Evolutionary conservation across 225 moss, liverwort and hornwort genomes (phyloP).

Genomic region (Takakia lepidozioides): DNA sequence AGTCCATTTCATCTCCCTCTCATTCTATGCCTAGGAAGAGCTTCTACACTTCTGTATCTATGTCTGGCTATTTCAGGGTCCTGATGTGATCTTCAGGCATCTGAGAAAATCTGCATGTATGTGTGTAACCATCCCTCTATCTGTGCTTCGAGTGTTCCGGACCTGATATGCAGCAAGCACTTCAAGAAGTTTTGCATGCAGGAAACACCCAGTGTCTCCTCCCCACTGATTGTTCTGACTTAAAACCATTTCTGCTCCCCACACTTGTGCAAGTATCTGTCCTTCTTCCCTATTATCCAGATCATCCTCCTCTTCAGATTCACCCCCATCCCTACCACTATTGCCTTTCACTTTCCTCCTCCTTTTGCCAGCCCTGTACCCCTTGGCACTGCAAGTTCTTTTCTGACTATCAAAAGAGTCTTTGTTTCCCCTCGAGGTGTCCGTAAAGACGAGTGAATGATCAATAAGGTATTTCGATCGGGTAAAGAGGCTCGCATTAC

Average conservation of each 20-base stretch:
- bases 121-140: not conserved
- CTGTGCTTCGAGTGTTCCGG: not conserved
- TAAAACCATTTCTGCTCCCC: slow-evolving; percentile 47
- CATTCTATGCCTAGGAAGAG: too few relatives aligned
- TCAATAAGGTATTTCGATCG: slow-evolving; percentile 71
- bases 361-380: slow-evolving; percentile 29
- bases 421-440: slow-evolving; percentile 8
- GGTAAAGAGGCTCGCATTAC: slow-evolving; percentile 72
- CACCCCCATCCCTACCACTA: slow-evolving; percentile 9
- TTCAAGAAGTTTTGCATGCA: slow-evolving; percentile 75
- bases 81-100: too few relatives aligned
- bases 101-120: too few relatives aligned
- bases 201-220: slow-evolving; percentile 30
- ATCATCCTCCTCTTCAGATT: slow-evolving; percentile 18
- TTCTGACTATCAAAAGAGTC: slow-evolving; percentile 21
- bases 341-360: slow-evolving; percentile 62
- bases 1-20: too few relatives aligned
- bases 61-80: too few relatives aligned
- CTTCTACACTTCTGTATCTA: too few relatives aligned
- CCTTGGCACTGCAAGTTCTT: slow-evolving; percentile 22
- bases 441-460: slow-evolving; percentile 47
- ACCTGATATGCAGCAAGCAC: slow-evolving; percentile 94
- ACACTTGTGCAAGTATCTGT: slow-evolving; percentile 41
- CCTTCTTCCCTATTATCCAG: slow-evolving; percentile 31
- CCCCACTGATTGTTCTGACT: slow-evolving; percentile 7